A percentile compares a stretch with the other conserved stretches of the same genome.
Evolutionary conservation across 768 basidiomycete genomes (phyloP).

Genomic region (Kondoa subrosea): DNA sequence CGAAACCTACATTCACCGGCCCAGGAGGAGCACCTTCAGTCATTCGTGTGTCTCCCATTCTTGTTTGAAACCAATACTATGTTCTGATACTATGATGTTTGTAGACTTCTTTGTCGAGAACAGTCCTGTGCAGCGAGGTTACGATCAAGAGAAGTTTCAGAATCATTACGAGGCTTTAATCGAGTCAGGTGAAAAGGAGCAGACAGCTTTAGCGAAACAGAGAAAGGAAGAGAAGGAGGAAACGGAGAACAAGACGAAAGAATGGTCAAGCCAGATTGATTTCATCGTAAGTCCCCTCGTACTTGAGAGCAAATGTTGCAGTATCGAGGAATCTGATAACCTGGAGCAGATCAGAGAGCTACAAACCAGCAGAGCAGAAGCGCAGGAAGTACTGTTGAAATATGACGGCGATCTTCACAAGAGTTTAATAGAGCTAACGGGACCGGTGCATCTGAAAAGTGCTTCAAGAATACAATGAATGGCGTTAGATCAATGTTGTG

Average conservation of each 20-base stretch:
- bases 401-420: neutral
- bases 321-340: too few species aligned
- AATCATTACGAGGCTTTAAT: neutral
- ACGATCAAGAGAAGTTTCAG: neutral
- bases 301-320: too few species aligned
- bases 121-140: slow-evolving; percentile 1
- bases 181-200: neutral
- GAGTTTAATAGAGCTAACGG: slow-evolving; percentile 6
- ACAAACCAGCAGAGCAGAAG: neutral
- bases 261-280: neutral
- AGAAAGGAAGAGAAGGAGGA: neutral
- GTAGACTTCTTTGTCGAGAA: slow-evolving; percentile 1
- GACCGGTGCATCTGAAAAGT: too few species aligned
- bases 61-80: neutral
- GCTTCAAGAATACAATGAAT: neutral
- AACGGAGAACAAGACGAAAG: neutral
- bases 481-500: neutral
- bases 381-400: slow-evolving; percentile 3
- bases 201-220: neutral
- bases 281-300: too few species aligned
- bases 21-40: neutral
- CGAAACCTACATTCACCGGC: neutral
- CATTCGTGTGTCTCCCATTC: slow-evolving; percentile 3
- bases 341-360: neutral
- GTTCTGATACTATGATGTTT: neutral